phyloP scores from a whole-genome alignment of 768 basidiomycete genomes.

The Mycena indigotica region DNA sequence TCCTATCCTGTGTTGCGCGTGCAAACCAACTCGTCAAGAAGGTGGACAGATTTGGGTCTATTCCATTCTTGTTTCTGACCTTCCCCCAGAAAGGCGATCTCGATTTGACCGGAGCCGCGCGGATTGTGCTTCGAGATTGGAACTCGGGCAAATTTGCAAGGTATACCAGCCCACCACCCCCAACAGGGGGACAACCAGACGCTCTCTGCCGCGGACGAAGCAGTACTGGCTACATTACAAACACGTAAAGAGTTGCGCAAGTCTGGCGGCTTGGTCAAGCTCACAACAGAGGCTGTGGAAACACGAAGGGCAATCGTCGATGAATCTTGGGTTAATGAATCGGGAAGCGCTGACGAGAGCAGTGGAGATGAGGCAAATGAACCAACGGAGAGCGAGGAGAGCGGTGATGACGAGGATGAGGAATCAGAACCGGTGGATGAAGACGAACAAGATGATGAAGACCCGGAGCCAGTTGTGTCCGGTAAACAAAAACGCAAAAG shows the following conservation, averaged over 20 bases:
- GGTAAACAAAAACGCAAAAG: constrained; percentile 54
- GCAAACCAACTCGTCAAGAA: constrained; percentile 76
- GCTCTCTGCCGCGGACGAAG: constrained; percentile 50
- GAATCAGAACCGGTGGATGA: constrained; percentile 43
- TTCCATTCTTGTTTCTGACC: too few relatives aligned
- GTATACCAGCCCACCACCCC: constrained; percentile 60
- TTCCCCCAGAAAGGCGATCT: constrained; percentile 69
- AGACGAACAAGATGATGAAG: constrained; percentile 40
- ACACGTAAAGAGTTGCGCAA: constrained; percentile 73
- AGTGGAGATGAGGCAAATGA: too few relatives aligned
- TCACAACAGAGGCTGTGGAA: constrained; percentile 39
- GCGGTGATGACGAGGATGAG: constrained; percentile 40
- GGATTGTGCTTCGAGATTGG: constrained; percentile 86
- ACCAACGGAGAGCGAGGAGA: constrained; percentile 35
- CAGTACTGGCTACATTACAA: constrained; percentile 47
- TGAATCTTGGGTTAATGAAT: constrained; percentile 44
- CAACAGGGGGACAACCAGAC: constrained; percentile 17
- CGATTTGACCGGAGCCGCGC: constrained; percentile 75
- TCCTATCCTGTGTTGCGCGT: constrained; percentile 78
- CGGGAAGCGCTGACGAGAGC: constrained; percentile 39
- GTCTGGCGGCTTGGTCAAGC: constrained; percentile 59
- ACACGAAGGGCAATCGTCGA: constrained; percentile 41
- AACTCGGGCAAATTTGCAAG: constrained; percentile 69
- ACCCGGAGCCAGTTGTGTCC: constrained; percentile 31
- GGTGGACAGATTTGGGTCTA: constrained; percentile 48